Evolutionary conservation across 306 rosid species (phyloP).

Genomic region (Lathyrus sativus): DNA sequence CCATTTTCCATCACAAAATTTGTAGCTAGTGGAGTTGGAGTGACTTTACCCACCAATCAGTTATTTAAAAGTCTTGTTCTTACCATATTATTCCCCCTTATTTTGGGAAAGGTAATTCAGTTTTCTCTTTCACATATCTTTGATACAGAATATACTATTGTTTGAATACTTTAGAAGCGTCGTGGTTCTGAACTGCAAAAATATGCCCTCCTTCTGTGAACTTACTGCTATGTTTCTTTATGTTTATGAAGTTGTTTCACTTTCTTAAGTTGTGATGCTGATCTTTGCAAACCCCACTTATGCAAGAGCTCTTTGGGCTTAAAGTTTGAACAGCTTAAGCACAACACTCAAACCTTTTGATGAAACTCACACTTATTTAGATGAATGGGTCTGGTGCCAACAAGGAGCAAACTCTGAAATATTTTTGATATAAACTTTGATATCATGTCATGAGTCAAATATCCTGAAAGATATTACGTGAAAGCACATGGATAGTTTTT

Average conservation of each 20-base stretch:
- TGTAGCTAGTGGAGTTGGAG: slow-evolving; percentile 86
- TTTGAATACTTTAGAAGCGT: slow-evolving; percentile 31
- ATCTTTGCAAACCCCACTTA: slow-evolving; percentile 11
- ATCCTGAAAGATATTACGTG: background rate
- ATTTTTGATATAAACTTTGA: background rate
- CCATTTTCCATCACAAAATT: slow-evolving; percentile 82
- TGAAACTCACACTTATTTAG: background rate
- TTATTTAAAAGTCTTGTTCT: slow-evolving; percentile 74
- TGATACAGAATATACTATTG: background rate
- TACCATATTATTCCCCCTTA: slow-evolving; percentile 73
- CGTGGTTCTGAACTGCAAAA: slow-evolving; percentile 13
- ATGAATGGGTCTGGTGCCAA: slow-evolving; percentile 6
- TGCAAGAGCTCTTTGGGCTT: slow-evolving; percentile 10
- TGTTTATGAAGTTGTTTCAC: slow-evolving; percentile 21
- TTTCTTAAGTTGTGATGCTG: slow-evolving; percentile 12
- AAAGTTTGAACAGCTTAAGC: background rate
- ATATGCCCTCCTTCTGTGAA: slow-evolving; percentile 10
- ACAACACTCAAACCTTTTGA: slow-evolving; percentile 7
- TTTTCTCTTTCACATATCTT: slow-evolving; percentile 30
- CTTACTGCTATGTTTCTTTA: slow-evolving; percentile 6
- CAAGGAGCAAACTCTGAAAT: background rate
- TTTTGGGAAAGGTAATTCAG: slow-evolving; percentile 79
- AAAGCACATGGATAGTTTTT: background rate
- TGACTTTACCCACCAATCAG: slow-evolving; percentile 77
- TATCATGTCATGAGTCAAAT: background rate